Percentiles rank a stretch among this genome's conserved stretches.
phyloP scores from a whole-genome alignment of 345 rosid genomes.

The Raphanus sativus region DNA sequence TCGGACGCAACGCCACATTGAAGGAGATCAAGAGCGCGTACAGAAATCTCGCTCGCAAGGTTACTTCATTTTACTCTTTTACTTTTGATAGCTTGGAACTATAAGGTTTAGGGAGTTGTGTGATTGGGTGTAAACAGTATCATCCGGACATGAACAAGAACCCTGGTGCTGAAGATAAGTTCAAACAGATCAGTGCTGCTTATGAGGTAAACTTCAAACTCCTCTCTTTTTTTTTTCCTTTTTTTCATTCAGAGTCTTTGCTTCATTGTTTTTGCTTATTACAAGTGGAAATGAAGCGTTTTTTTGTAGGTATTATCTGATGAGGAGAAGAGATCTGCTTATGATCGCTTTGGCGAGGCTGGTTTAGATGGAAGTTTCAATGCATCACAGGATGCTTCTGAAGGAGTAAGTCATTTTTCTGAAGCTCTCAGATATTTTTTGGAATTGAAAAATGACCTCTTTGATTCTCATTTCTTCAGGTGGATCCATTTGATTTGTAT shows the following conservation, averaged over 20 bases:
- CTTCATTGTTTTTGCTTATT: constrained; percentile 4
- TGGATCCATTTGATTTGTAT: constrained; percentile 83
- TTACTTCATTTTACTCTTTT: constrained; percentile 28
- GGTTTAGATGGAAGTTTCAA: constrained; percentile 64
- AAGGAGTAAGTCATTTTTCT: constrained; percentile 48
- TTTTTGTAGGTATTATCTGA: constrained; percentile 83
- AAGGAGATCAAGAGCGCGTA: constrained; percentile 80
- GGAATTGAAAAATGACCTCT: not conserved
- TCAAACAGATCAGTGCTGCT: constrained; percentile 95
- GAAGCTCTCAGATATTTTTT: not conserved
- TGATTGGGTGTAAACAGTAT: constrained; percentile 51
- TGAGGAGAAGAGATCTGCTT: constrained; percentile 81
- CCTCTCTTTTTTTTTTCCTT: not conserved
- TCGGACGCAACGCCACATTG: constrained; percentile 59
- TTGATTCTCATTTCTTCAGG: constrained; percentile 43
- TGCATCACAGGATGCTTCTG: constrained; percentile 50
- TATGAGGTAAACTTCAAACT: constrained; percentile 63
- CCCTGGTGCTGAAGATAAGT: constrained; percentile 88
- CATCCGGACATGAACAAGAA: constrained; percentile 86
- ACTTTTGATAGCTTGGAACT: not conserved
- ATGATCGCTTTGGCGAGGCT: constrained; percentile 84
- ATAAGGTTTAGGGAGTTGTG: constrained; percentile 5
- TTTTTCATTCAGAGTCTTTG: not conserved
- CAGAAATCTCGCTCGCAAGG: constrained; percentile 90
- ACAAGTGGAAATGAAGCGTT: constrained; percentile 41